Evolutionary conservation across 2,329 filamentous ascomycete genomes (phyloP).

Genomic region (Xylaria polymorpha): DNA sequence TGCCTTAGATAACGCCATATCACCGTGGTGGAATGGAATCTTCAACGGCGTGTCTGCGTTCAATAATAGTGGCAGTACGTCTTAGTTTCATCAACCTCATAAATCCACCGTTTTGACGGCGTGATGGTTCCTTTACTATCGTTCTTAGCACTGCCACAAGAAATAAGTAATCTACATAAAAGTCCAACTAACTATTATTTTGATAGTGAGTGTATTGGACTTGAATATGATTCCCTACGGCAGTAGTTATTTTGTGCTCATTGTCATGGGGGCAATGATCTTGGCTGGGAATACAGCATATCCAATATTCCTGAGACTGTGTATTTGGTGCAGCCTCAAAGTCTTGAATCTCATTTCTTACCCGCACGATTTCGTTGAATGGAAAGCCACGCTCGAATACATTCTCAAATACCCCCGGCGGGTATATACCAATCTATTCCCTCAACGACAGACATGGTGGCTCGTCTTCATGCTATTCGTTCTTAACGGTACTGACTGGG

Average conservation of each 20-base stretch:
- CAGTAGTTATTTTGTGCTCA: conserved; percentile 61
- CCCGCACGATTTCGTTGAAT: conserved; percentile 52
- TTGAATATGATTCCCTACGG: conserved; percentile 73
- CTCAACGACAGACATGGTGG: conserved; percentile 72
- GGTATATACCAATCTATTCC: conserved; percentile 73
- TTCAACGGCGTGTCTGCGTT: conserved; percentile 77
- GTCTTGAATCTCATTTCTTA: conserved; percentile 54
- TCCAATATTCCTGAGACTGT: conserved; percentile 70
- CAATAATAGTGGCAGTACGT: conserved; percentile 71
- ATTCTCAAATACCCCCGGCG: conserved; percentile 67
- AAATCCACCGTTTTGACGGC: background rate
- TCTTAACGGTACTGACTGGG: conserved; percentile 73
- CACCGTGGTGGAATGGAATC: conserved; percentile 75
- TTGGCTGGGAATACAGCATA: conserved; percentile 75
- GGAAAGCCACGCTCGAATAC: conserved; percentile 64
- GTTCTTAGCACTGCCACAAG: background rate
- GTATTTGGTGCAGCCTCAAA: conserved; percentile 65
- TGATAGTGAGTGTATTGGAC: conserved; percentile 68
- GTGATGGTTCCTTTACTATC: background rate
- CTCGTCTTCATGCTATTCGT: conserved; percentile 69
- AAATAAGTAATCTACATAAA: background rate
- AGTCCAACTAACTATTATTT: conserved; percentile 11
- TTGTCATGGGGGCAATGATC: conserved; percentile 67
- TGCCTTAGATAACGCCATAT: conserved; percentile 66
- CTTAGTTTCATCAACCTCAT: background rate